Percentiles rank a stretch among this genome's conserved stretches.
phyloP scores from a whole-genome alignment of 352 stramenopile genomes.

The Phytophthora megakarya region DNA sequence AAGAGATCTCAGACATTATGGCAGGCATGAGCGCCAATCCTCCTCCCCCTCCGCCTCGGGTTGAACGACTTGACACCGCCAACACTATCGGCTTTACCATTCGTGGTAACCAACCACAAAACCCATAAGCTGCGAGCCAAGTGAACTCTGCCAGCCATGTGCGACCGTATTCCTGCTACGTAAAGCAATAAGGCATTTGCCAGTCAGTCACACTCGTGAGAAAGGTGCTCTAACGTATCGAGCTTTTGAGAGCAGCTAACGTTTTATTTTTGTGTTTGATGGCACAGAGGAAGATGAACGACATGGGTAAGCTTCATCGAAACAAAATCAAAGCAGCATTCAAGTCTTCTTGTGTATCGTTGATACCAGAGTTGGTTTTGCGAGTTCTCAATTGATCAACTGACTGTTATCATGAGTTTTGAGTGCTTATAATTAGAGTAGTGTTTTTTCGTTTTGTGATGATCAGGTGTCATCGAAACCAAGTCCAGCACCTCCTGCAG shows the following conservation, averaged over 20 bases:
- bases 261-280: slow-evolving; percentile 19
- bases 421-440: slow-evolving; percentile 31
- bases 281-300: slow-evolving; percentile 1
- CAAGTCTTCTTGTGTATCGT: background rate
- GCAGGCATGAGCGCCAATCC: slow-evolving; percentile 23
- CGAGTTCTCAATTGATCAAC: background rate
- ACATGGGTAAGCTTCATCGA: slow-evolving; percentile 6
- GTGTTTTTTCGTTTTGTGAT: slow-evolving; percentile 21
- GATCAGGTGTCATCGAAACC: background rate
- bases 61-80: slow-evolving; percentile 15
- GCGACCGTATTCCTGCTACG: slow-evolving; percentile 1
- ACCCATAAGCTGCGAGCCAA: slow-evolving; percentile 17
- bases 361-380: background rate
- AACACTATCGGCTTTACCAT: slow-evolving; percentile 35
- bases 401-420: slow-evolving; percentile 12
- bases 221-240: background rate
- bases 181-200: background rate
- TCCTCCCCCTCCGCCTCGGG: background rate
- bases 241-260: slow-evolving; percentile 7
- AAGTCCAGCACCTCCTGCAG: background rate
- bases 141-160: background rate
- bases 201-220: background rate
- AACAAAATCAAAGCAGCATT: slow-evolving; percentile 15
- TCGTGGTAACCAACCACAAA: slow-evolving; percentile 28
- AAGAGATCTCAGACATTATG: slow-evolving; percentile 36